Evolutionary conservation across 768 basidiomycete species (phyloP).

Genomic region (Pulveroboletus sp.): DNA sequence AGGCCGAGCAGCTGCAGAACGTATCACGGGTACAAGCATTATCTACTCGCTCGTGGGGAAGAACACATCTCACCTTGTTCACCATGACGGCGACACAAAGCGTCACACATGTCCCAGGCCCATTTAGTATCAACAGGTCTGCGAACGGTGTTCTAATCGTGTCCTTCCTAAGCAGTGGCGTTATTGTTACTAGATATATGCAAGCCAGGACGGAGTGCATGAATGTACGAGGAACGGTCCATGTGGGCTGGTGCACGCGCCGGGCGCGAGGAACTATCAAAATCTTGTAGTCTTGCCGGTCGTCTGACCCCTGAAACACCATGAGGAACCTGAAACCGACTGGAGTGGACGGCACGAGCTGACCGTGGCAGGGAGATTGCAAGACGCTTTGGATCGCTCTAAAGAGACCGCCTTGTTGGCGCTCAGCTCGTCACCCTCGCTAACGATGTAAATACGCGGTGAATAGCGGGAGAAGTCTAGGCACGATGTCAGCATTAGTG

Average conservation of each 20-base stretch:
- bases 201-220: conserved; percentile 56
- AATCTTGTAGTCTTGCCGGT: conserved; percentile 39
- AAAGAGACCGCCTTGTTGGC: conserved; percentile 60
- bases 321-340: conserved; percentile 9
- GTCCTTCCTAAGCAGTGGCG: conserved; percentile 38
- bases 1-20: conserved; percentile 65
- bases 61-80: conserved; percentile 53
- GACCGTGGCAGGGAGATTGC: conserved; percentile 9
- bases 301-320: conserved; percentile 3
- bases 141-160: conserved; percentile 37
- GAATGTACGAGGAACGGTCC: conserved; percentile 66
- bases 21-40: conserved; percentile 7
- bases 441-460: conserved; percentile 75
- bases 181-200: conserved; percentile 54
- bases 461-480: conserved; percentile 73
- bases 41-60: not conserved
- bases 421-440: conserved; percentile 79
- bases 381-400: conserved; percentile 40
- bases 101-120: conserved; percentile 89
- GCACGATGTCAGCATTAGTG: conserved; percentile 62
- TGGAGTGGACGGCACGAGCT: conserved; percentile 1
- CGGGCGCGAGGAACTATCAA: conserved; percentile 83
- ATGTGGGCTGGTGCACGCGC: conserved; percentile 72
- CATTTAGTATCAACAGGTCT: conserved; percentile 85
- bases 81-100: conserved; percentile 68